A percentile compares a stretch with the other conserved stretches of the same genome.
Evolutionary conservation across 768 basidiomycete genomes (phyloP).

Genomic region (Myochromella boudieri): DNA sequence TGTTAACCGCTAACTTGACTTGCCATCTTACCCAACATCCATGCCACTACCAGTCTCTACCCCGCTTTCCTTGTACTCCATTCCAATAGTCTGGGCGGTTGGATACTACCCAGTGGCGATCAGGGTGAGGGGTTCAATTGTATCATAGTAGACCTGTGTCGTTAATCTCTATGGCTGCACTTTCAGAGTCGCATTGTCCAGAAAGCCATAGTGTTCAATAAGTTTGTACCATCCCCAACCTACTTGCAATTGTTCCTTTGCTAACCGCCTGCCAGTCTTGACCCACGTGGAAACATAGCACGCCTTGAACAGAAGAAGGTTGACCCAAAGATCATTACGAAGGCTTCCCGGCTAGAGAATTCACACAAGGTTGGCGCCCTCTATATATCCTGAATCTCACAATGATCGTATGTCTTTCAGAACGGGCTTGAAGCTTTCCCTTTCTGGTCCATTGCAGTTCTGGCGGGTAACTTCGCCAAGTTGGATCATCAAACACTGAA

Average conservation of each 20-base stretch:
- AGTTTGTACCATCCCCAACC: slow-evolving; percentile 11
- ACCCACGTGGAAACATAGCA: slow-evolving; percentile 19
- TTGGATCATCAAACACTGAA: slow-evolving; percentile 25
- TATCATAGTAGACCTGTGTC: too few species aligned
- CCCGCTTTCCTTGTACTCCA: slow-evolving; percentile 35
- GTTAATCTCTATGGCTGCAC: not conserved
- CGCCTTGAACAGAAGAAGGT: slow-evolving; percentile 17
- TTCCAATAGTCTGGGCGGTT: slow-evolving; percentile 34
- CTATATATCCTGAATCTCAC: not conserved
- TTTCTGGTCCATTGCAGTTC: slow-evolving; percentile 25
- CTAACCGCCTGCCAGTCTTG: slow-evolving; percentile 8
- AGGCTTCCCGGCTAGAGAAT: slow-evolving; percentile 18
- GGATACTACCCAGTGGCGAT: slow-evolving; percentile 29
- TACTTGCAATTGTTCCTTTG: not conserved
- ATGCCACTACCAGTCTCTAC: slow-evolving; percentile 16
- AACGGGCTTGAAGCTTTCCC: slow-evolving; percentile 31
- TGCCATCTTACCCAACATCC: too few species aligned
- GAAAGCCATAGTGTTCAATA: slow-evolving; percentile 19
- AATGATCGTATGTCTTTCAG: slow-evolving; percentile 9
- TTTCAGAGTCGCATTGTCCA: slow-evolving; percentile 2
- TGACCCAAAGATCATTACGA: slow-evolving; percentile 17
- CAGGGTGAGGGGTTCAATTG: too few species aligned
- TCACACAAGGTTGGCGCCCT: slow-evolving; percentile 20
- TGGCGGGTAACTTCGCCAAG: slow-evolving; percentile 6
- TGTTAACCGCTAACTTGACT: too few species aligned